Percentiles rank a stretch among this genome's conserved stretches.
Conservation (phyloP, 768 basidiomycete genomes). For the Sporobolomyces roseus region DNA sequence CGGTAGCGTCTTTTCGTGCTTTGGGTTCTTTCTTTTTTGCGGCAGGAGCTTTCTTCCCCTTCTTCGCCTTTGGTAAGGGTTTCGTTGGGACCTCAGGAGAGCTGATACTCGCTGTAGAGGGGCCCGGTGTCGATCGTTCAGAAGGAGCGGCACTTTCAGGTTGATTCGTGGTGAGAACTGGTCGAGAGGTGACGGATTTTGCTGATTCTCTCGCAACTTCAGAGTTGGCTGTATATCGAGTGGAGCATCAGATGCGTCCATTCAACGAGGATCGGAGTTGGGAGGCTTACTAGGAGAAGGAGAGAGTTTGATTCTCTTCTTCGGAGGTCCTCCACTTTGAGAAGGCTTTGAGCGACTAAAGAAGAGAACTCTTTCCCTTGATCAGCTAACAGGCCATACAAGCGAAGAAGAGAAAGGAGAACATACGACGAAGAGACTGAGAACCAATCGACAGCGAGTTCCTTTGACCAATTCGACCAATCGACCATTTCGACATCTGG, state of each 20-base stretch:
- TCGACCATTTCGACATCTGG: slow-evolving; percentile 5
- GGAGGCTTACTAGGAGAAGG: slow-evolving; percentile 6
- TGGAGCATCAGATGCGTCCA: too few relatives aligned
- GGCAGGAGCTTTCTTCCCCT: too few relatives aligned
- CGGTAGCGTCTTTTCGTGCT: not conserved
- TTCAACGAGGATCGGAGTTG: too few relatives aligned
- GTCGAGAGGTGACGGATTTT: slow-evolving; percentile 1
- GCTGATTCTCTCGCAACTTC: not conserved
- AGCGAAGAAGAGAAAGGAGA: not conserved
- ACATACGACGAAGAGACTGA: slow-evolving; percentile 7
- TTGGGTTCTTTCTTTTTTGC: not conserved
- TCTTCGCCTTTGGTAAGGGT: not conserved
- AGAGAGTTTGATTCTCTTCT: slow-evolving; percentile 16
- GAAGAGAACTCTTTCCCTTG: not conserved
- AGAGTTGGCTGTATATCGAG: slow-evolving; percentile 1
- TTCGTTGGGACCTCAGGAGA: slow-evolving; percentile 7
- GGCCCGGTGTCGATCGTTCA: slow-evolving; percentile 2
- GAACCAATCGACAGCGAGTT: slow-evolving; percentile 20
- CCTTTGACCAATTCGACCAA: slow-evolving; percentile 23
- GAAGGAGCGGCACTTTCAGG: not conserved
- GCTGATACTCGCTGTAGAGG: slow-evolving; percentile 6
- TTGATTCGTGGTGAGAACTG: not conserved
- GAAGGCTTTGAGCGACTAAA: slow-evolving; percentile 2
- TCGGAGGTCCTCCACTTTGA: slow-evolving; percentile 2
- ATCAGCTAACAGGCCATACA: not conserved